These are phyloP conservation scores for Stentor roeselii DNA, from an alignment of 73 alveolate genomes.

Conservation along the genomic window DNA sequence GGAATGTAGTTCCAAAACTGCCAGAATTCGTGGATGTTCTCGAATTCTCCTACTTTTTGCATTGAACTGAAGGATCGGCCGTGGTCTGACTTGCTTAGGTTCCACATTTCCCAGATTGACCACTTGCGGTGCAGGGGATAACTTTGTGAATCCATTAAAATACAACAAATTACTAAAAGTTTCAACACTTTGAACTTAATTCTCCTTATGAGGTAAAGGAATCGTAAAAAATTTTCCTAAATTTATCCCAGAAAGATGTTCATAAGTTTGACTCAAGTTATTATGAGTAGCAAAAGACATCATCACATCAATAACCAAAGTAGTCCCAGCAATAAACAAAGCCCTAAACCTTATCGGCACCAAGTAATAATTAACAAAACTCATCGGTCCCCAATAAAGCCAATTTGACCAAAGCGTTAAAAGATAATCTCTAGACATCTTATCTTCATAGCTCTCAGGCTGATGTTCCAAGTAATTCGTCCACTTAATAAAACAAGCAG, in stretches of 20 bases:
- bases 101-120: conserved; percentile 27
- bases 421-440: neutral
- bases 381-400: neutral
- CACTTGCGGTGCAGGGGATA: conserved; percentile 23
- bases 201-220: too few species aligned
- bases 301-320: neutral
- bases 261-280: neutral
- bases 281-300: neutral
- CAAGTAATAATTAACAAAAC: neutral
- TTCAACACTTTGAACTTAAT: too few species aligned
- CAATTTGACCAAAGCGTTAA: neutral
- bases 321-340: neutral
- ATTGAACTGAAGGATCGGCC: neutral
- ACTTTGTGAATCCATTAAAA: neutral
- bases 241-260: too few species aligned
- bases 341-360: neutral
- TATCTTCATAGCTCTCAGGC: neutral
- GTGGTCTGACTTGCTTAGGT: conserved; percentile 2
- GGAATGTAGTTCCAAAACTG: conserved; percentile 30
- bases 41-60: conserved; percentile 25
- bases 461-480: neutral
- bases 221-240: too few species aligned
- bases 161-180: too few species aligned
- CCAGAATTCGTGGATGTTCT: conserved; percentile 21
- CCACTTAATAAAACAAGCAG: neutral